Conservation (phyloP, 306 rosid species). For the Castanea mollissima region DNA sequence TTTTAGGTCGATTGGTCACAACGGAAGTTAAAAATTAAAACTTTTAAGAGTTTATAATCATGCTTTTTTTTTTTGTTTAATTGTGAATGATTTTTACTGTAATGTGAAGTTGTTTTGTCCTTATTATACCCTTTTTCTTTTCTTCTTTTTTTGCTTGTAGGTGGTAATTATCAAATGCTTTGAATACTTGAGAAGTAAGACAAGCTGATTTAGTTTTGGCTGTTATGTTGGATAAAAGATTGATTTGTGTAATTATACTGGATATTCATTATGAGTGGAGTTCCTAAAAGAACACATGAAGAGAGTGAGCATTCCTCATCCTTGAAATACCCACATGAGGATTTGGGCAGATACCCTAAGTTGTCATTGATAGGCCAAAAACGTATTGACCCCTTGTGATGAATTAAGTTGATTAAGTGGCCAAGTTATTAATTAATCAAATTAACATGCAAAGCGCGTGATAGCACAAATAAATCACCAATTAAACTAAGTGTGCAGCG, state of each 20-base stretch:
- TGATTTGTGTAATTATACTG: slow-evolving; percentile 18
- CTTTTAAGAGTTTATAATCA: background rate
- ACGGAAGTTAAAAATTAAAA: background rate
- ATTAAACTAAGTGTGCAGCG: too few species aligned
- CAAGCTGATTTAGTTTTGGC: slow-evolving; percentile 21
- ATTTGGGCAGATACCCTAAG: slow-evolving; percentile 57
- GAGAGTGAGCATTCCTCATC: slow-evolving; percentile 62
- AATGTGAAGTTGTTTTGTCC: background rate
- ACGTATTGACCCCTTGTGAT: too few species aligned
- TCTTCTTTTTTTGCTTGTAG: background rate
- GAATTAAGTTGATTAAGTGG: too few species aligned
- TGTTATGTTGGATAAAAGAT: slow-evolving; percentile 17
- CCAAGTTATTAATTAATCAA: too few species aligned
- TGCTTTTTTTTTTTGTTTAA: background rate
- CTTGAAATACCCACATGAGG: slow-evolving; percentile 67
- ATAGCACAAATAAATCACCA: too few species aligned
- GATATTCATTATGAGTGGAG: slow-evolving; percentile 60
- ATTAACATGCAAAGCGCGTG: too few species aligned
- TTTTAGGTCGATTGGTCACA: background rate
- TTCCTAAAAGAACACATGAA: slow-evolving; percentile 74
- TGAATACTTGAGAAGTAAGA: background rate
- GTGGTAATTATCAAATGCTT: slow-evolving; percentile 12
- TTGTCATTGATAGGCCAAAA: slow-evolving; percentile 20
- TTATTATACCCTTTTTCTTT: too few species aligned
- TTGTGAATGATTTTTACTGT: background rate